phyloP scores from a whole-genome alignment of 306 rosid genomes.

The Cucumis cinereus region DNA sequence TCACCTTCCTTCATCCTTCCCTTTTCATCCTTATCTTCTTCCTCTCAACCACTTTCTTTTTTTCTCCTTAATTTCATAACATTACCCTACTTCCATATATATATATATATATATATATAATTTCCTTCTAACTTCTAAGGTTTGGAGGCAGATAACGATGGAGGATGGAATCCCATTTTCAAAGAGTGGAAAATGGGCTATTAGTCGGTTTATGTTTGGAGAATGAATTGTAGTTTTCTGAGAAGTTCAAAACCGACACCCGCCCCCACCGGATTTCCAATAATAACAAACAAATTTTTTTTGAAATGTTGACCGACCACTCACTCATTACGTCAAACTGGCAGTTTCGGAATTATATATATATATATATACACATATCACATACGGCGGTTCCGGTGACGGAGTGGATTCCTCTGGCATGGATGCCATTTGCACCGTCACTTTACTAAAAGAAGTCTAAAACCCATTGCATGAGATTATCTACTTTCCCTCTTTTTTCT shows the following conservation, averaged over 20 bases:
- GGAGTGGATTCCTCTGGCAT: background rate
- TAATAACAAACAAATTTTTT: background rate
- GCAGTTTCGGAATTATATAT: background rate
- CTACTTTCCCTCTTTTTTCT: background rate
- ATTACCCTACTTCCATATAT: background rate
- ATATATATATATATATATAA: no score
- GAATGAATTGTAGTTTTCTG: background rate
- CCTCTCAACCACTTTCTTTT: background rate
- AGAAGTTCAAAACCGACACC: background rate
- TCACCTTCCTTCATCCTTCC: background rate
- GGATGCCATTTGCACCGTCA: background rate
- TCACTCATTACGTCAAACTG: background rate
- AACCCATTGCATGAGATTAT: background rate
- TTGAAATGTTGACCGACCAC: background rate
- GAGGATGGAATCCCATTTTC: background rate
- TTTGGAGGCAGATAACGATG: background rate
- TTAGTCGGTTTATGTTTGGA: background rate
- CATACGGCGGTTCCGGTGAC: background rate
- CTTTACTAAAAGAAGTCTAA: background rate
- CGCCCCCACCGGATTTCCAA: background rate
- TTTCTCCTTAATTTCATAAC: background rate
- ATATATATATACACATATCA: no score
- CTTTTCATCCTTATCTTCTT: slow-evolving; percentile 1
- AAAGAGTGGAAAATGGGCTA: background rate
- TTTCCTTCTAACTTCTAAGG: background rate